Evolutionary conservation across 192 early-diverging fungal species (phyloP).

Genomic region (Coemansia sp.): DNA sequence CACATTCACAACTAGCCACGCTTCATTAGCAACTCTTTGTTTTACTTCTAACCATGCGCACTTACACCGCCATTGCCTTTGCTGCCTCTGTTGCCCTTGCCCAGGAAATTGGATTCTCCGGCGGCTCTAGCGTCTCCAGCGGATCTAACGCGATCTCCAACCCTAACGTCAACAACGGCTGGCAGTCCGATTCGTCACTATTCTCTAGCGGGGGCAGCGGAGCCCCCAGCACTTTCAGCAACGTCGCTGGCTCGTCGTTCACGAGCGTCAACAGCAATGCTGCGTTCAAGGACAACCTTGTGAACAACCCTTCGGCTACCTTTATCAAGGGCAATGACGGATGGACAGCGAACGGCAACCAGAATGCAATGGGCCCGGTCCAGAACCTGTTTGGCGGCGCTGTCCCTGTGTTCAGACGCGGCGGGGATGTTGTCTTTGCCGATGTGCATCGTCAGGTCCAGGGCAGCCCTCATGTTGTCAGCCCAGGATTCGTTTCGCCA

Average conservation of each 20-base stretch:
- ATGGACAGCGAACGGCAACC: conserved; percentile 52
- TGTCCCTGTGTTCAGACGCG: conserved; percentile 21
- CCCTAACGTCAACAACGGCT: conserved; percentile 53
- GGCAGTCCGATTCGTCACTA: conserved; percentile 41
- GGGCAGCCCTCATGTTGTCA: conserved; percentile 2
- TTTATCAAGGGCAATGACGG: conserved; percentile 46
- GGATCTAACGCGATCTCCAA: conserved; percentile 48
- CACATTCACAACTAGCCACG: background rate
- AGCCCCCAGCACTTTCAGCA: conserved; percentile 38
- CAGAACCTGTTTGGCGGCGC: conserved; percentile 43
- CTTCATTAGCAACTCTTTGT: background rate
- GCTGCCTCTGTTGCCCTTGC: conserved; percentile 28
- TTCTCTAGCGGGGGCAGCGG: conserved; percentile 12
- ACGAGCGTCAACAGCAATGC: conserved; percentile 45
- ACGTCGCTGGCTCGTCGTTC: conserved; percentile 44
- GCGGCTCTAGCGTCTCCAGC: conserved; percentile 27
- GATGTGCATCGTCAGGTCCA: conserved; percentile 41
- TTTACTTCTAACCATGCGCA: conserved; percentile 27
- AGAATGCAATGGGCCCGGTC: conserved; percentile 43
- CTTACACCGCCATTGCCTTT: conserved; percentile 35
- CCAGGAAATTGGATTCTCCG: conserved; percentile 47
- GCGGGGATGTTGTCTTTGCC: conserved; percentile 48
- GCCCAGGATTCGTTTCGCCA: conserved; percentile 14
- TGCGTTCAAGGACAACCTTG: conserved; percentile 48
- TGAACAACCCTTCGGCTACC: conserved; percentile 48